Evolutionary conservation across 768 basidiomycete species (phyloP).

Genomic region (Hemileccinum rubropunctum): DNA sequence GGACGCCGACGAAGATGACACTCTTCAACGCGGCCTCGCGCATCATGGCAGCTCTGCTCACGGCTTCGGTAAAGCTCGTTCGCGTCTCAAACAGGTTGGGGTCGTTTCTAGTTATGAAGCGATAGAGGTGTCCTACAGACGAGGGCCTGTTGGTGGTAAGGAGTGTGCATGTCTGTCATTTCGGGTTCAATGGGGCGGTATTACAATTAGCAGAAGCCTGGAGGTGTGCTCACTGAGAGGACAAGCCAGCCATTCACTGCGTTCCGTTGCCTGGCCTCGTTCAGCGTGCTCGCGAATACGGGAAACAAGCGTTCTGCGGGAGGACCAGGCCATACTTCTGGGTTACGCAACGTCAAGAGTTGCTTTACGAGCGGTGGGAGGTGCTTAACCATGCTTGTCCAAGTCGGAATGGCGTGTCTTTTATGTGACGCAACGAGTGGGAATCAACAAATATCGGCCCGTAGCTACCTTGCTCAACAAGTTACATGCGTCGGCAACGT

Average conservation of each 20-base stretch:
- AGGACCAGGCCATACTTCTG: slow-evolving; percentile 56
- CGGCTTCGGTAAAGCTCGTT: slow-evolving; percentile 49
- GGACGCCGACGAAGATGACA: slow-evolving; percentile 84
- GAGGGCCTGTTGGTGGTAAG: slow-evolving; percentile 81
- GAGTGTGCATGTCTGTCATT: slow-evolving; percentile 73
- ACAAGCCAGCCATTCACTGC: slow-evolving; percentile 82
- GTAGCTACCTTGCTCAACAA: slow-evolving; percentile 24
- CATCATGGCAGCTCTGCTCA: slow-evolving; percentile 79
- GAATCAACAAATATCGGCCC: background rate
- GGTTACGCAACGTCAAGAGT: slow-evolving; percentile 65
- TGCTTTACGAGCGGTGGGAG: slow-evolving; percentile 72
- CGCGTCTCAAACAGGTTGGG: slow-evolving; percentile 39
- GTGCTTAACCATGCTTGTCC: slow-evolving; percentile 35
- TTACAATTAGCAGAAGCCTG: slow-evolving; percentile 7
- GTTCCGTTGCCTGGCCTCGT: slow-evolving; percentile 59
- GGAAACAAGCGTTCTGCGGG: slow-evolving; percentile 48
- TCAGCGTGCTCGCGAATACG: slow-evolving; percentile 60
- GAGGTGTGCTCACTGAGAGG: slow-evolving; percentile 53
- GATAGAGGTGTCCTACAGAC: slow-evolving; percentile 77
- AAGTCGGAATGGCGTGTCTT: background rate
- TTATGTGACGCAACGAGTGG: slow-evolving; percentile 9
- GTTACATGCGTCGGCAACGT: slow-evolving; percentile 11
- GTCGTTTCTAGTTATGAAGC: slow-evolving; percentile 60
- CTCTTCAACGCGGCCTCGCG: slow-evolving; percentile 89
- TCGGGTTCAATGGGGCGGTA: slow-evolving; percentile 26